Percentiles rank a stretch among this genome's conserved stretches.
phyloP scores from a whole-genome alignment of 176 grass and related monocot genomes.

The Phoenix dactylifera region DNA sequence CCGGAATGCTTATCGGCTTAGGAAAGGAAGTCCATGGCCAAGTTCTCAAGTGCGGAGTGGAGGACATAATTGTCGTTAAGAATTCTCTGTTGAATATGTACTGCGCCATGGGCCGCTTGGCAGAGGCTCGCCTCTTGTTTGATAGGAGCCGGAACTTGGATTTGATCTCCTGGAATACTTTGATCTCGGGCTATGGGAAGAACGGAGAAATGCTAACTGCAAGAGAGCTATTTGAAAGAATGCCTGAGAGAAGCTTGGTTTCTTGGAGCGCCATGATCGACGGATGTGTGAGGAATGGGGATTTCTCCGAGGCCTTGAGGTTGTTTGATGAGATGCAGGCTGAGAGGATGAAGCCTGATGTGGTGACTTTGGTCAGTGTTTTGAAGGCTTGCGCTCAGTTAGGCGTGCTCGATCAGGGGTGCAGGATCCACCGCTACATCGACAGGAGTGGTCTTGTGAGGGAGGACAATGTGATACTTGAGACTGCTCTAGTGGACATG shows the following conservation, averaged over 20 bases:
- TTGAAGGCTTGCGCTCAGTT: constrained; percentile 50
- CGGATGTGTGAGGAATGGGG: constrained; percentile 13
- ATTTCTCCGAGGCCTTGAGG: constrained; percentile 28
- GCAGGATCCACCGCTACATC: constrained; percentile 32
- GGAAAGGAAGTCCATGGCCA: constrained; percentile 36
- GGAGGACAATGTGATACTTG: constrained; percentile 30
- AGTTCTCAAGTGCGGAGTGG: constrained; percentile 34
- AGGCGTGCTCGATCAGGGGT: constrained; percentile 31
- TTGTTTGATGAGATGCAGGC: constrained; percentile 40
- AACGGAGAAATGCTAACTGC: constrained; percentile 22
- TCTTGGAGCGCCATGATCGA: constrained; percentile 54
- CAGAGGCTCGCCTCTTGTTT: constrained; percentile 37
- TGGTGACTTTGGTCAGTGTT: constrained; percentile 36
- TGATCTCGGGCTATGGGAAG: constrained; percentile 41
- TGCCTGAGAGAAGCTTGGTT: constrained; percentile 39
- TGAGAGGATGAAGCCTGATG: constrained; percentile 28
- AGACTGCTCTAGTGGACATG: constrained; percentile 52
- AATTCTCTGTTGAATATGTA: constrained; percentile 59
- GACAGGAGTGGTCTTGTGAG: constrained; percentile 14
- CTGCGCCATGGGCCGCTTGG: constrained; percentile 26
- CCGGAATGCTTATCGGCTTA: constrained; percentile 6
- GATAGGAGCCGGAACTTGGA: constrained; percentile 24
- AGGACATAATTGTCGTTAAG: constrained; percentile 42
- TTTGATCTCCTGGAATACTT: constrained; percentile 49
- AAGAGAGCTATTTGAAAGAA: constrained; percentile 39